These are phyloP conservation scores for Puccinia hordei DNA, from an alignment of 1,284 basidiomycete genomes.

Conservation along the genomic window DNA sequence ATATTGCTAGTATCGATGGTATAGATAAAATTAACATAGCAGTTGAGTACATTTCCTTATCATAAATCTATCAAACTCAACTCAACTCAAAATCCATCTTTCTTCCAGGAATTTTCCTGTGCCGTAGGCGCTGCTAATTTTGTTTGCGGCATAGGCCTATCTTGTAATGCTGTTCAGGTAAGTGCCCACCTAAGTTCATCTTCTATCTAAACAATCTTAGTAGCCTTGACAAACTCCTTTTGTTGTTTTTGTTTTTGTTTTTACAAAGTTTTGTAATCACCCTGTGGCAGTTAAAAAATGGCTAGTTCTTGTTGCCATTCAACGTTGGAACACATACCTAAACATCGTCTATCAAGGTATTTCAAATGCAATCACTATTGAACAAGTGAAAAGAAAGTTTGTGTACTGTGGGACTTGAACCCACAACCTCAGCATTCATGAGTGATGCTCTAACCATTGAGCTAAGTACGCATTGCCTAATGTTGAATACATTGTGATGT, in stretches of 20 bases:
- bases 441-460: too few species aligned
- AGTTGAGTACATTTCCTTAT: not conserved
- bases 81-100: not conserved
- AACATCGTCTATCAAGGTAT: slow-evolving; percentile 7
- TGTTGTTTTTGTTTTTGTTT: too few species aligned
- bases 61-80: not conserved
- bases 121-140: slow-evolving; percentile 18
- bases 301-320: slow-evolving; percentile 19
- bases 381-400: too few species aligned
- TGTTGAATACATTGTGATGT: too few species aligned
- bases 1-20: not conserved
- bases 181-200: not conserved
- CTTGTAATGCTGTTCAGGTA: slow-evolving; percentile 27
- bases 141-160: slow-evolving; percentile 23
- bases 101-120: not conserved
- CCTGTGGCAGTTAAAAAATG: slow-evolving; percentile 25
- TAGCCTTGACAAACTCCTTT: too few species aligned
- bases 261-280: not conserved
- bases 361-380: not conserved
- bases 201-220: not conserved
- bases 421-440: too few species aligned
- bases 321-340: slow-evolving; percentile 26
- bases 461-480: too few species aligned
- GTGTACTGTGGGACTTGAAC: too few species aligned
- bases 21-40: not conserved